phyloP scores from a whole-genome alignment of 352 stramenopile genomes.

The Globisporangium splendens region DNA sequence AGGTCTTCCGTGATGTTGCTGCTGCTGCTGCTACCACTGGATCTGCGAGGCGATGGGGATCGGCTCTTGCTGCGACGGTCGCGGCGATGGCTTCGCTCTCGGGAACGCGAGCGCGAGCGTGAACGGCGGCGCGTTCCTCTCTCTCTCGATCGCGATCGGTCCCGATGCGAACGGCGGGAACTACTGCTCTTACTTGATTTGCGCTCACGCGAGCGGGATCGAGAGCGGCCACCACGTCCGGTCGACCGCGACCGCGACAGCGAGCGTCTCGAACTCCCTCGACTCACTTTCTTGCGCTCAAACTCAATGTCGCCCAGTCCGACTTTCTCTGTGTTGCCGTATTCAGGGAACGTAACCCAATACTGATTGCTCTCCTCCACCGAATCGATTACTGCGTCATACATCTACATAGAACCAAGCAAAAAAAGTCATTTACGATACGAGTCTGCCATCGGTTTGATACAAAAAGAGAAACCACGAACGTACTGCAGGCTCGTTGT shows the following conservation, averaged over 20 bases:
- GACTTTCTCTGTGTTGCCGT: conserved; percentile 95
- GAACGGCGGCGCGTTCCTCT: conserved; percentile 26
- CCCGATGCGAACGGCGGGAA: conserved; percentile 23
- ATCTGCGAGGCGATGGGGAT: conserved; percentile 10
- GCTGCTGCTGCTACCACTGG: conserved; percentile 13
- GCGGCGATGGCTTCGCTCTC: conserved; percentile 13
- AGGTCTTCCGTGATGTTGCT: conserved; percentile 67
- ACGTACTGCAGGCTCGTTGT: conserved; percentile 87
- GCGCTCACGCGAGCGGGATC: conserved; percentile 34
- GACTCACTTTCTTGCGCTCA: conserved; percentile 22
- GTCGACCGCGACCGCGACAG: conserved; percentile 26
- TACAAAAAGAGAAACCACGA: neutral
- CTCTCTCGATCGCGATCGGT: conserved; percentile 33
- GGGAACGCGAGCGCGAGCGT: conserved; percentile 39
- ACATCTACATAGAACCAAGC: conserved; percentile 66
- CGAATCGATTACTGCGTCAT: conserved; percentile 94
- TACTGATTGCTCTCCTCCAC: conserved; percentile 83
- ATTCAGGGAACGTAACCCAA: conserved; percentile 94
- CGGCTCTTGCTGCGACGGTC: conserved; percentile 18
- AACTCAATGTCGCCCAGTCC: conserved; percentile 94
- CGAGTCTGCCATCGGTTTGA: too few relatives aligned
- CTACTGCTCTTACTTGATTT: conserved; percentile 26
- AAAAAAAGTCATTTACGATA: too few relatives aligned
- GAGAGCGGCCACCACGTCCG: conserved; percentile 26
- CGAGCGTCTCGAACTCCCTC: conserved; percentile 16